Evolutionary conservation across 179 eudicot genomes (phyloP).

Genomic region (Drosera spatulata): DNA sequence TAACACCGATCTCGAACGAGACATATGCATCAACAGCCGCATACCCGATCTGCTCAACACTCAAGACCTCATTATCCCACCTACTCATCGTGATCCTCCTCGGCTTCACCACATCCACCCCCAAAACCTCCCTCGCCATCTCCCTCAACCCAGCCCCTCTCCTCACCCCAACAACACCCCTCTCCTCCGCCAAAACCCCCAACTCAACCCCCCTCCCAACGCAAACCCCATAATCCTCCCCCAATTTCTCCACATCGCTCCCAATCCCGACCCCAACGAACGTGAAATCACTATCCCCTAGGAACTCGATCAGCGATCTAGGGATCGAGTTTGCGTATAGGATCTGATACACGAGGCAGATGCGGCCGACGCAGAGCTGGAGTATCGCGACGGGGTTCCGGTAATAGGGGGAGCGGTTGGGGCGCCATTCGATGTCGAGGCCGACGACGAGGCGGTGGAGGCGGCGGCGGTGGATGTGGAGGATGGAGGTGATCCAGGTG

Average conservation of each 20-base stretch:
- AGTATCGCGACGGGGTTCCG: constrained; percentile 6
- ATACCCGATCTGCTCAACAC: constrained; percentile 22
- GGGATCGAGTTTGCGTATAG: constrained; percentile 10
- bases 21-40: constrained; percentile 34
- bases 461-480: constrained; percentile 2
- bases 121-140: constrained; percentile 16
- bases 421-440: constrained; percentile 19
- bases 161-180: not conserved
- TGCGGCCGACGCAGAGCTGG: constrained; percentile 7
- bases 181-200: not conserved
- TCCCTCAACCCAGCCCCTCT: constrained; percentile 15
- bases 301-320: constrained; percentile 13
- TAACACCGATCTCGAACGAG: constrained; percentile 5
- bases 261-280: constrained; percentile 30
- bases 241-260: constrained; percentile 9
- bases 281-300: constrained; percentile 9
- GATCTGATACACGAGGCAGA: constrained; percentile 20
- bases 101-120: constrained; percentile 17
- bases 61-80: constrained; percentile 27
- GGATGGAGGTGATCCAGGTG: constrained; percentile 22
- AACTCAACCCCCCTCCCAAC: constrained; percentile 9
- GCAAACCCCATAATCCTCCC: constrained; percentile 12
- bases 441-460: constrained; percentile 10
- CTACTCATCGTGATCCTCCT: constrained; percentile 17
- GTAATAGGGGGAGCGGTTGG: not conserved